Base-by-base conservation (phyloP, 2,329 filamentous ascomycete species). In the Phaeosphaeria sp. region DNA sequence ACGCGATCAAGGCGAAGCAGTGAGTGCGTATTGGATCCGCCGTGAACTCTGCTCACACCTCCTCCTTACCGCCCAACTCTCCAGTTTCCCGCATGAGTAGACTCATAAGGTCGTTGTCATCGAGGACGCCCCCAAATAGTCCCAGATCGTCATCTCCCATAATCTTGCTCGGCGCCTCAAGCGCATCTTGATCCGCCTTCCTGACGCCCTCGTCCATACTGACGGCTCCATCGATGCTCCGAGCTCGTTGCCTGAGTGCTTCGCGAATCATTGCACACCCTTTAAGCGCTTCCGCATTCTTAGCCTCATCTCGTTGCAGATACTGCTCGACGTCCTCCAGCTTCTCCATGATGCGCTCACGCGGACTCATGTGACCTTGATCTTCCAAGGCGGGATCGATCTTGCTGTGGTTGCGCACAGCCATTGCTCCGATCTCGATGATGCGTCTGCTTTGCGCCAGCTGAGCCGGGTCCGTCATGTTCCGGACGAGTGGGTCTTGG, bases 401-500 rank as follows among this genome's bases (percentile, higher is more conserved):
- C 17, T 48, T 52, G 2, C 20, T 25, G 5, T 47, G 56, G 5
- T 58, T 60, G 22, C 66, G 24, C 17, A 72, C 68, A 25, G 62
- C 64, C 58, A 75, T 64, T 3, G 71, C 70, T 8, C 74, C 74
- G 15, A 76, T 65, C 46, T 76, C 67, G 39, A 76, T 71, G 22
- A 76, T 59, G 15, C 60, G 61, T 7, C 50, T 48, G 49, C 73
- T 74, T 17, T 60, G 50, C 15, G 49, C 50, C 4, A 64, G 49
- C 43, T 71, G 63, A 1, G 62, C 57, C 6, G 56, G 51, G 6
- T 49, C 51, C 11, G 48, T 58, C 69, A 76, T 75, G n/a, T 65
- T 64, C n/a, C 54, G 54, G 13, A 73, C 51, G 30, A 36, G 11
- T 36, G 30, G 30, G 30, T 13, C 30, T 7, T 7, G 3, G 30